Conservation (phyloP, 1,284 basidiomycete genomes). For the Stygiomarasmius scandens region DNA sequence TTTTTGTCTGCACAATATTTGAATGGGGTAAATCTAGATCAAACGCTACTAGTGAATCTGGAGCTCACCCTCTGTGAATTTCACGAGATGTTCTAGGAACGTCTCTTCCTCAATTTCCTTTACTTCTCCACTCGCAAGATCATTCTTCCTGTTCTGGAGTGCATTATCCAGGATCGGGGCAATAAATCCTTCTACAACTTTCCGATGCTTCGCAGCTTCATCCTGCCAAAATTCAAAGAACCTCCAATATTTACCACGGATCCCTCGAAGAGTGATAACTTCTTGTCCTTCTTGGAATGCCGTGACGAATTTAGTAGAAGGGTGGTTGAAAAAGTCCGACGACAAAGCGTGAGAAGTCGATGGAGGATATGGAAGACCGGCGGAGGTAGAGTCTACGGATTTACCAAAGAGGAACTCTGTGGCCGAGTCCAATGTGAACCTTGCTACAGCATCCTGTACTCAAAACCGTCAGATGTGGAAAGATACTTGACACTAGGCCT, state of each 20-base stretch:
- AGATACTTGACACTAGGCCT: background rate
- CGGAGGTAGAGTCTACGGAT: slow-evolving; percentile 33
- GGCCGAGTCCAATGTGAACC: slow-evolving; percentile 48
- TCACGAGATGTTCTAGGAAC: slow-evolving; percentile 43
- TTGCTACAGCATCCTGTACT: slow-evolving; percentile 40
- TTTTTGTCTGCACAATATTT: slow-evolving; percentile 27
- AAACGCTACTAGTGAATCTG: background rate
- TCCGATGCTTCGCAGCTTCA: slow-evolving; percentile 31
- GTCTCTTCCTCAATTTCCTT: slow-evolving; percentile 36
- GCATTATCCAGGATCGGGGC: slow-evolving; percentile 46
- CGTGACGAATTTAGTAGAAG: slow-evolving; percentile 38
- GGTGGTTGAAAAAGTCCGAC: slow-evolving; percentile 25
- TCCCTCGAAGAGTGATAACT: slow-evolving; percentile 31
- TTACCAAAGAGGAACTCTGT: slow-evolving; percentile 43
- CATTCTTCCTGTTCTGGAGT: slow-evolving; percentile 26
- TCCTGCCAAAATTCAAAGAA: slow-evolving; percentile 44
- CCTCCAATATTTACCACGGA: slow-evolving; percentile 38
- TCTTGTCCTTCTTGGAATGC: slow-evolving; percentile 42
- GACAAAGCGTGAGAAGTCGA: slow-evolving; percentile 20
- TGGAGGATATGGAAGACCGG: slow-evolving; percentile 39
- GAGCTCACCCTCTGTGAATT: slow-evolving; percentile 39
- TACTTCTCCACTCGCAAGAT: slow-evolving; percentile 13
- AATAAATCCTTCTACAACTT: slow-evolving; percentile 39
- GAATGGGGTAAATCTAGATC: background rate
- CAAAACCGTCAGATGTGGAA: background rate